phyloP scores from a whole-genome alignment of 345 rosid genomes.

The Cardamine occulta region DNA sequence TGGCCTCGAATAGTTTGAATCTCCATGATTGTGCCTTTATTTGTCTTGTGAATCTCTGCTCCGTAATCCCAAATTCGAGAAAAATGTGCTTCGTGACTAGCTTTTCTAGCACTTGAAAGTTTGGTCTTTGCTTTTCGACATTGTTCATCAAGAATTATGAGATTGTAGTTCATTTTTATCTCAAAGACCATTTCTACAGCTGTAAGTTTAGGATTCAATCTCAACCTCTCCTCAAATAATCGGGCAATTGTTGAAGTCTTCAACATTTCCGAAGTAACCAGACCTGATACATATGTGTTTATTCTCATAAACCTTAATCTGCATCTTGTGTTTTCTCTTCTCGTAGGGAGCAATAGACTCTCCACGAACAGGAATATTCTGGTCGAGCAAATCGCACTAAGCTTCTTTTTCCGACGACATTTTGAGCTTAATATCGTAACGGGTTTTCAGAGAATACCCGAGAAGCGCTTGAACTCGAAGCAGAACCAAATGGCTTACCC shows the following conservation, averaged over 20 bases:
- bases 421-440: background rate
- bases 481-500: background rate
- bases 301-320: background rate
- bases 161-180: background rate
- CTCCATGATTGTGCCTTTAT: no score
- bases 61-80: no score
- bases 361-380: background rate
- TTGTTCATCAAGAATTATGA: no score
- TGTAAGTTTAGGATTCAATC: no score
- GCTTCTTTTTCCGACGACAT: background rate
- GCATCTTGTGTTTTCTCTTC: background rate
- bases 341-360: background rate
- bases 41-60: no score
- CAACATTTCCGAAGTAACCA: background rate
- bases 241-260: background rate
- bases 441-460: no score
- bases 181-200: background rate
- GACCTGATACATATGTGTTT: background rate
- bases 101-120: no score
- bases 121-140: no score
- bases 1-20: no score
- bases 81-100: no score
- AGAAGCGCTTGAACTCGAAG: no score
- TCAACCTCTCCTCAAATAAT: no score
- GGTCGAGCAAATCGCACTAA: background rate